A percentile compares a stretch with the other conserved stretches of the same genome.
Conservation (phyloP, 176 grass and related monocot species). For the Aegilops sharonensis region DNA sequence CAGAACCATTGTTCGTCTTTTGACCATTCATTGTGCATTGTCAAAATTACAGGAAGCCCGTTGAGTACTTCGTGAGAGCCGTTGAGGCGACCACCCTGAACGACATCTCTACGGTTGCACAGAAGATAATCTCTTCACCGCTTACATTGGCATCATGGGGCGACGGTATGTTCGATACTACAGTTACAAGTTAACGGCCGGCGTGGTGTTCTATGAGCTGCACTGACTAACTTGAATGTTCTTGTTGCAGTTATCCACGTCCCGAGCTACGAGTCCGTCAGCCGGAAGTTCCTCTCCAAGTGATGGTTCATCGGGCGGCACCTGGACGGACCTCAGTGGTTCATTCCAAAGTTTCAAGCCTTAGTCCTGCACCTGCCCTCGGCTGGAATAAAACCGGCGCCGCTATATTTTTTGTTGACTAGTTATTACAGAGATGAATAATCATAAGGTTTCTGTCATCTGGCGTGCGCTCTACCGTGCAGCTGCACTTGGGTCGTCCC, state of each 20-base stretch:
- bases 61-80: slow-evolving; percentile 59
- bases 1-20: not conserved
- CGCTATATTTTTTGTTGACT: not conserved
- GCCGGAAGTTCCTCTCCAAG: slow-evolving; percentile 52
- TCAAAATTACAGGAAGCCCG: slow-evolving; percentile 59
- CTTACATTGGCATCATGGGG: slow-evolving; percentile 87
- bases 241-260: slow-evolving; percentile 67
- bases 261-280: slow-evolving; percentile 74
- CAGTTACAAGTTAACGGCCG: not conserved
- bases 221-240: not conserved
- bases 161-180: slow-evolving; percentile 46
- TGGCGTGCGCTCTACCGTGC: not conserved
- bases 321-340: not conserved
- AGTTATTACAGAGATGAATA: not conserved
- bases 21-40: not conserved
- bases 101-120: slow-evolving; percentile 58
- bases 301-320: not conserved
- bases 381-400: not conserved
- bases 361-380: not conserved
- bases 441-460: not conserved
- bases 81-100: slow-evolving; percentile 58
- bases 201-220: not conserved
- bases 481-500: no score
- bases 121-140: slow-evolving; percentile 68
- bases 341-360: not conserved